Evolutionary conservation across 768 basidiomycete genomes (phyloP).

Genomic region (Mycena pura): DNA sequence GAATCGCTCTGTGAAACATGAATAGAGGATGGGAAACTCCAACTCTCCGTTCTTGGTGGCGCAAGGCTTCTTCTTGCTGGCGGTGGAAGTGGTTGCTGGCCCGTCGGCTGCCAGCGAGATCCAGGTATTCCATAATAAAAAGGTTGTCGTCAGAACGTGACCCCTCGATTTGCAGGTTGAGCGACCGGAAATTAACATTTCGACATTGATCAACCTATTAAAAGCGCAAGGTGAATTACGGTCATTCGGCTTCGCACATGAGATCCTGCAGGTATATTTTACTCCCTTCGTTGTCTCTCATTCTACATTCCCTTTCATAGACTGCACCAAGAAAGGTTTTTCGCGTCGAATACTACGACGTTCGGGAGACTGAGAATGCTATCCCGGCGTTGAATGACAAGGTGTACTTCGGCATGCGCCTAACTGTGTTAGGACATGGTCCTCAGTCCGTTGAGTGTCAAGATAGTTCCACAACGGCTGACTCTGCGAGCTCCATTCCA

Average conservation of each 20-base stretch:
- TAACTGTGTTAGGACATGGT: constrained; percentile 50
- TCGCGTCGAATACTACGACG: constrained; percentile 72
- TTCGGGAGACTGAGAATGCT: constrained; percentile 62
- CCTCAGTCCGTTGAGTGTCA: constrained; percentile 8
- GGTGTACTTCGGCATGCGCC: constrained; percentile 57
- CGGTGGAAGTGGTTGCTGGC: constrained; percentile 37
- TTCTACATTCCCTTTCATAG: background rate
- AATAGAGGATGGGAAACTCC: constrained; percentile 62
- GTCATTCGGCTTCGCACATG: constrained; percentile 13
- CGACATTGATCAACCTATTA: constrained; percentile 13
- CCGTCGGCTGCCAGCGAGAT: background rate
- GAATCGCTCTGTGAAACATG: constrained; percentile 11
- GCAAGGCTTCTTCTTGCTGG: constrained; percentile 59
- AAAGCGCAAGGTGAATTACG: constrained; percentile 20
- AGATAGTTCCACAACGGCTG: background rate
- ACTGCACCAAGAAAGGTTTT: constrained; percentile 46
- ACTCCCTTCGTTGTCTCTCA: background rate
- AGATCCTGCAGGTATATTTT: constrained; percentile 13
- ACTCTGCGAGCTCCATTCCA: constrained; percentile 18
- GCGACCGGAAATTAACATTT: constrained; percentile 13
- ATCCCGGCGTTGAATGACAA: constrained; percentile 55
- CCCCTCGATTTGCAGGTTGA: background rate
- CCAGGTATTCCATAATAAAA: constrained; percentile 1
- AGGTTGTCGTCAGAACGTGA: background rate
- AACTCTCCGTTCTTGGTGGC: constrained; percentile 56